phyloP scores from a whole-genome alignment of 2,329 filamentous ascomycete species.

The Nothomitra cinnamomea region DNA sequence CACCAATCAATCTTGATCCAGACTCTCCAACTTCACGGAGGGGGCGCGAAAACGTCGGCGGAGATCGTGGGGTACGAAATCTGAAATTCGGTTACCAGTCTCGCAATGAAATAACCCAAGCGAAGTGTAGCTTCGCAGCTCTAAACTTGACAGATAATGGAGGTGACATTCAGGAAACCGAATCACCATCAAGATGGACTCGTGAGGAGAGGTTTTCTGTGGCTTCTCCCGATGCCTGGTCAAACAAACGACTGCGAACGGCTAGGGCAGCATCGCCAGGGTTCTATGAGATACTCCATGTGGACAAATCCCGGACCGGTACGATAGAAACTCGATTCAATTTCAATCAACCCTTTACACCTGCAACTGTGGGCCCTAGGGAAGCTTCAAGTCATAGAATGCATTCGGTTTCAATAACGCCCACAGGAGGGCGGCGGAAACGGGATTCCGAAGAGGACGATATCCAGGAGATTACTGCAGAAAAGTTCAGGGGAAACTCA shows the following conservation, averaged over 20 bases:
- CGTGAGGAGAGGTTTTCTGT: not conserved
- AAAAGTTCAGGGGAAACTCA: not conserved
- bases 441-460: slow-evolving; percentile 14
- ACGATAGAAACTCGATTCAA: slow-evolving; percentile 13
- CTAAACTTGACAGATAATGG: not conserved
- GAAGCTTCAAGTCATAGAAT: not conserved
- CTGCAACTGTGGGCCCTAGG: slow-evolving; percentile 8
- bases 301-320: not conserved
- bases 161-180: not conserved
- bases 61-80: not conserved
- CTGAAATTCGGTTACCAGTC: not conserved
- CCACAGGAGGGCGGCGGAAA: slow-evolving; percentile 9
- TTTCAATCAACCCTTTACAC: slow-evolving; percentile 18
- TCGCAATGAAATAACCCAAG: not conserved
- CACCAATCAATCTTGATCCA: not conserved
- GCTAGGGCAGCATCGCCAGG: not conserved
- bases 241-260: not conserved
- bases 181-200: not conserved
- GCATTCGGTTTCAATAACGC: not conserved
- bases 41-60: not conserved
- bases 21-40: not conserved
- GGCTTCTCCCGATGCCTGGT: not conserved
- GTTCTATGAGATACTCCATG: not conserved
- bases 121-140: not conserved
- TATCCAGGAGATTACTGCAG: slow-evolving; percentile 14